Evolutionary conservation across 441 rosid genomes (phyloP).

Genomic region (Raphanus hybrid): DNA sequence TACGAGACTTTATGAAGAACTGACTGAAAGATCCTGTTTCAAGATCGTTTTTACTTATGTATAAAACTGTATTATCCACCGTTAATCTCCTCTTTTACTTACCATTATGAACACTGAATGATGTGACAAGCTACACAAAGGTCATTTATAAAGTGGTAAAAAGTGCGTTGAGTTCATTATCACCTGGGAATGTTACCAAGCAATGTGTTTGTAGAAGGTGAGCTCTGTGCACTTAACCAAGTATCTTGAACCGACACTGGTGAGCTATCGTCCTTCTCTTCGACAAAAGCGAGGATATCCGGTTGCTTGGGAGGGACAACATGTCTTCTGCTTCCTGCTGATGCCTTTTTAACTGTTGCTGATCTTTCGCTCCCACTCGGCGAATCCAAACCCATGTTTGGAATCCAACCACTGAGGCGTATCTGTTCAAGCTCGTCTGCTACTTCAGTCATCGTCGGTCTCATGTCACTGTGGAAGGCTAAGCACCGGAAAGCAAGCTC

Average conservation of each 20-base stretch:
- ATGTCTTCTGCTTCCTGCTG: constrained; percentile 50
- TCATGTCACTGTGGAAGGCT: constrained; percentile 75
- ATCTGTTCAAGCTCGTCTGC: constrained; percentile 77
- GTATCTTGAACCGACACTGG: constrained; percentile 89
- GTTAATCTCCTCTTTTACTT: constrained; percentile 23
- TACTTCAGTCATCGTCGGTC: constrained; percentile 90
- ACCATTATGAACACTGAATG: constrained; percentile 29
- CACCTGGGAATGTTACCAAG: constrained; percentile 62
- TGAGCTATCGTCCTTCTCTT: constrained; percentile 63
- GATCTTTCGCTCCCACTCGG: constrained; percentile 46
- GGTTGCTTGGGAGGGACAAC: constrained; percentile 49
- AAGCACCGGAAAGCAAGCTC: constrained; percentile 88
- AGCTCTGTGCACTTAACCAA: constrained; percentile 90
- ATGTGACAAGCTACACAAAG: constrained; percentile 24
- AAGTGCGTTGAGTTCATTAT: constrained; percentile 25
- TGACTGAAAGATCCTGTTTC: constrained; percentile 32
- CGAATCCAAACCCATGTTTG: constrained; percentile 58
- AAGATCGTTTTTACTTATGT: constrained; percentile 30
- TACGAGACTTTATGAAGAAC: constrained; percentile 6
- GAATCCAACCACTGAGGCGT: constrained; percentile 48
- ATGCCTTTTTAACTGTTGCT: constrained; percentile 39
- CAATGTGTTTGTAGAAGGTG: constrained; percentile 86
- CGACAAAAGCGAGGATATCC: constrained; percentile 48
- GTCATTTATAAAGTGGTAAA: constrained; percentile 26
- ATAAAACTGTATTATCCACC: constrained; percentile 19